Evolutionary conservation across 805 yeast genomes (phyloP), one percentile per base, ranked within the genome.

Genomic region (Ogataea angusta): DNA sequence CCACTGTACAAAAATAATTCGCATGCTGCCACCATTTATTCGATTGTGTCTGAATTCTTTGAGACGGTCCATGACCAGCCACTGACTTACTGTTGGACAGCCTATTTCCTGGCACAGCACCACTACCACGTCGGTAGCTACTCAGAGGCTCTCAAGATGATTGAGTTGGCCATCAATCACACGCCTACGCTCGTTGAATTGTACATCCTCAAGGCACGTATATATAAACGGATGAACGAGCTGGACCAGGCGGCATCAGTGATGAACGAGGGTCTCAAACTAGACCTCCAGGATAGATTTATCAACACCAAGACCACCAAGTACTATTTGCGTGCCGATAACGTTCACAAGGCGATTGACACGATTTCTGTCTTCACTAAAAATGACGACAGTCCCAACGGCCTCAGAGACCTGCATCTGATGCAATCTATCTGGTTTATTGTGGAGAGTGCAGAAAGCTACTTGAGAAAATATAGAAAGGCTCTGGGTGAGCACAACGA

Each of bases 371-470:
- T 87, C 42, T 93, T 93, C 70, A 88, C 97, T 14, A 83, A 83
- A 56, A 88, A 85, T 51, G 95, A 86, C 32, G 78, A 75, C n/a
- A 70, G 79, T 2, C 75, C 76, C n/a, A 85, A 85, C 52, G 97
- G 96, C 6, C 76, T 91, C 32, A 80, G 79, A 51, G 97, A 93
- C 59, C 69, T 91, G 53, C 95, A 86, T 56, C 72, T 76, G 23
- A 84, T 93, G 82, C 97, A 93, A 66, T 90, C 84, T n/a, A 75
- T 81, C 36, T 89, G 97, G 95, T 87, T 88, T 47, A 65, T 93
- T 48, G 64, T 75, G 13, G 96, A 88, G 58, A 80, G 83, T 59
- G 97, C 93, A 2, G 95, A 85, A 56, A 82, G 93, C 3, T 88
- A 86, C 52, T 62, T 66, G 37, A 76, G 96, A 53, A 54, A 78